Conservation (phyloP, 2,329 filamentous ascomycete species). For the Cladobotryum protrusum region DNA sequence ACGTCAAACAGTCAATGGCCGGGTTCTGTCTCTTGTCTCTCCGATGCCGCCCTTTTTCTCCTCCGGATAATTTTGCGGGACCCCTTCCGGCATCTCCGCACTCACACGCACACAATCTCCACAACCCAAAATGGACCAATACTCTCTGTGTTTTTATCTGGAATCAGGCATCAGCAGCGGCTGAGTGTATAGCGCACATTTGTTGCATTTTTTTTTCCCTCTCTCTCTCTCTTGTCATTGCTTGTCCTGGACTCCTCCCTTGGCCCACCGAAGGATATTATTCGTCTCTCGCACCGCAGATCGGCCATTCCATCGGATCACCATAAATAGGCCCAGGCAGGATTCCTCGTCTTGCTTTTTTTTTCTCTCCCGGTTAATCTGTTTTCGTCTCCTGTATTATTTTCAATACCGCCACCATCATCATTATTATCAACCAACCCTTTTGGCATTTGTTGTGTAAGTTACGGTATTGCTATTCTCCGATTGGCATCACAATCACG, state of each 20-base stretch:
- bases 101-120: no score
- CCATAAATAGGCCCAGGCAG: no score
- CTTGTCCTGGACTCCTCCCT: no score
- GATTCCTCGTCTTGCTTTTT: no score
- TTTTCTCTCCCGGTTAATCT: background rate
- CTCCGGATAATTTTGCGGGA: no score
- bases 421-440: background rate
- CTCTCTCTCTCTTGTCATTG: background rate
- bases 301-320: no score
- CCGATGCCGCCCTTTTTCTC: conserved; percentile 1
- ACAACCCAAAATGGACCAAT: no score
- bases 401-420: background rate
- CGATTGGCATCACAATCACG: background rate
- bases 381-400: background rate
- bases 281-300: no score
- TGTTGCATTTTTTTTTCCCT: background rate
- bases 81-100: no score
- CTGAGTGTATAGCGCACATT: background rate
- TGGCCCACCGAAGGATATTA: no score
- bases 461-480: conserved; percentile 3
- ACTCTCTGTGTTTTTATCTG: no score
- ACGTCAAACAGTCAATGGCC: background rate
- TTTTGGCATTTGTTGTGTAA: conserved; percentile 1
- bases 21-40: conserved; percentile 6
- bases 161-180: no score